These are phyloP conservation scores for Phytopythium aichiense DNA, from an alignment of 352 stramenopile species.

Conservation along the genomic window DNA sequence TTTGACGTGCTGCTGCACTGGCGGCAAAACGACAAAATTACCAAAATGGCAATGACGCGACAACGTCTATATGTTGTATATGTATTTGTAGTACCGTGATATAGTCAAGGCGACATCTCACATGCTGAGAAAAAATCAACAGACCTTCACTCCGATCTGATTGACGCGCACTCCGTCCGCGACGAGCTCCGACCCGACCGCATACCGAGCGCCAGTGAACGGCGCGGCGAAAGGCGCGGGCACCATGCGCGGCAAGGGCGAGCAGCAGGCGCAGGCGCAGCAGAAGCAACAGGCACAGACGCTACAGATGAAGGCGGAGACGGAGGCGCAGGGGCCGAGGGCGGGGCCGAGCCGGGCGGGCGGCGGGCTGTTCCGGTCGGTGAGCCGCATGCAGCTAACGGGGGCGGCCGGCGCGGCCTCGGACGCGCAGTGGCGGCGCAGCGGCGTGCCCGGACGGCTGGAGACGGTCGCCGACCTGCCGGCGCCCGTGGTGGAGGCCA, in stretches of 20 bases:
- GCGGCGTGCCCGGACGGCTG: constrained; percentile 26
- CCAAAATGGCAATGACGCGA: too few species aligned
- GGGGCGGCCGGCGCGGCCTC: constrained; percentile 20
- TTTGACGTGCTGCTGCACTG: too few species aligned
- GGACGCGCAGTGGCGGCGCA: constrained; percentile 34
- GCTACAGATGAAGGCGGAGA: neutral
- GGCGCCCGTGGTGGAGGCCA: constrained; percentile 30
- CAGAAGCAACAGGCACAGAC: neutral
- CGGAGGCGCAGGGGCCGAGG: too few species aligned
- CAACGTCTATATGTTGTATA: too few species aligned
- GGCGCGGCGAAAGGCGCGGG: neutral
- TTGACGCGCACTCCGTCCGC: neutral
- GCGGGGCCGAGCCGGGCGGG: neutral
- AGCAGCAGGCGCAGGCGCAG: neutral
- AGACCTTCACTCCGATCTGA: neutral
- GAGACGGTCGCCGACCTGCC: constrained; percentile 60
- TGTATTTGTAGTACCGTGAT: too few species aligned
- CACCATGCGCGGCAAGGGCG: neutral
- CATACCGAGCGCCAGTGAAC: neutral
- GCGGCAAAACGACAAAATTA: too few species aligned
- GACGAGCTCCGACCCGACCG: neutral
- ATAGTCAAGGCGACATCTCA: too few species aligned
- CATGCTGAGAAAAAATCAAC: too few species aligned
- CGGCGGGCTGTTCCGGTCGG: constrained; percentile 37
- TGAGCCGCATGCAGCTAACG: constrained; percentile 63